Evolutionary conservation across 352 stramenopile genomes (phyloP).

Genomic region (Phytophthora sansomeana): DNA sequence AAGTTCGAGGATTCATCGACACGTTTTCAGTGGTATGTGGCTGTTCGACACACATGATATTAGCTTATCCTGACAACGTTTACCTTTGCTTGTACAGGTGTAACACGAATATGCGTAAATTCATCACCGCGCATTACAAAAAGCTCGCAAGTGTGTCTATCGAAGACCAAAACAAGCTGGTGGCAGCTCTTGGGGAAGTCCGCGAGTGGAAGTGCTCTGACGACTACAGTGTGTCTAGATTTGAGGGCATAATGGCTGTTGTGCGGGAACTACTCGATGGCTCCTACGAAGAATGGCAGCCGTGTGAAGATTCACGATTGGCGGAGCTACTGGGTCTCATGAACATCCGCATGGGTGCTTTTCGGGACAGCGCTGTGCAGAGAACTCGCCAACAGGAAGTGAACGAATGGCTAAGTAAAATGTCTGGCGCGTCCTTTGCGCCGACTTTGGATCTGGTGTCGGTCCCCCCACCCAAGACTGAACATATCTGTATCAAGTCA

Average conservation of each 20-base stretch:
- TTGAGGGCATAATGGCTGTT: conserved; percentile 13
- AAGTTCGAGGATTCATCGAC: conserved; percentile 8
- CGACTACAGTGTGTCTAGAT: conserved; percentile 13
- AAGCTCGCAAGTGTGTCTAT: conserved; percentile 6
- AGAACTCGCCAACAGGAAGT: conserved; percentile 11
- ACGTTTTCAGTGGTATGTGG: conserved; percentile 29
- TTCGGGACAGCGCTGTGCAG: conserved; percentile 17
- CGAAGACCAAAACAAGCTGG: conserved; percentile 12
- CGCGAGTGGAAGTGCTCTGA: conserved; percentile 15
- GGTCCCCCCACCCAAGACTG: not conserved
- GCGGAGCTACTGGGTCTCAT: conserved; percentile 19
- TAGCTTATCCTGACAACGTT: not conserved
- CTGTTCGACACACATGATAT: not conserved
- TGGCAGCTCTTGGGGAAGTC: not conserved
- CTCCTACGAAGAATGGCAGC: conserved; percentile 22
- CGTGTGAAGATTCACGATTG: conserved; percentile 14
- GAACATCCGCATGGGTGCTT: conserved; percentile 16
- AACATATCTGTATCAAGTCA: not conserved
- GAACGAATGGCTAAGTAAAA: conserved; percentile 22
- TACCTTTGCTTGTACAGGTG: conserved; percentile 12
- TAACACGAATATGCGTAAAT: conserved; percentile 18
- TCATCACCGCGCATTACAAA: conserved; percentile 24
- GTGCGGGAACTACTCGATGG: conserved; percentile 15
- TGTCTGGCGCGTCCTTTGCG: conserved; percentile 18
- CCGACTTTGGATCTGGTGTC: conserved; percentile 16